Evolutionary conservation across 2,329 filamentous ascomycete species (phyloP).

Genomic region (Hypomyces rosellus): DNA sequence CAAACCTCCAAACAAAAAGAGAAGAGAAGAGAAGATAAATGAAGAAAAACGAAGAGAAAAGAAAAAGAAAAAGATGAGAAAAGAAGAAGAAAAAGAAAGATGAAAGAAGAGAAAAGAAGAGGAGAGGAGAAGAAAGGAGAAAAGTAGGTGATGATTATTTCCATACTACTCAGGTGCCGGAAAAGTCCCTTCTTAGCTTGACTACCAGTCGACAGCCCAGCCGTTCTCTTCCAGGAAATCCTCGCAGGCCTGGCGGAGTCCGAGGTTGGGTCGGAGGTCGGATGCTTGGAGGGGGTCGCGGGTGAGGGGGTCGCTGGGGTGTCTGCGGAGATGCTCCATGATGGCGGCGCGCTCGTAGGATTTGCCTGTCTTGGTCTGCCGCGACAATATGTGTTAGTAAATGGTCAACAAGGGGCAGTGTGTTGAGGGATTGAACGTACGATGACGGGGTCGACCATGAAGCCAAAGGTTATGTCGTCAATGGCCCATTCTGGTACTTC

Average conservation of each 20-base stretch:
- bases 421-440: constrained; percentile 32
- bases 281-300: constrained; percentile 61
- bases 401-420: not conserved
- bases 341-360: constrained; percentile 86
- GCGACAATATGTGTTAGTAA: too few species aligned
- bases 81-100: not conserved
- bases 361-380: constrained; percentile 72
- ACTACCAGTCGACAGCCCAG: constrained; percentile 86
- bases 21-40: not conserved
- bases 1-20: not conserved
- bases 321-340: constrained; percentile 74
- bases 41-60: not conserved
- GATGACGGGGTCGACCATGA: constrained; percentile 66
- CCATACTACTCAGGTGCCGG: too few species aligned
- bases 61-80: too few species aligned
- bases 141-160: too few species aligned
- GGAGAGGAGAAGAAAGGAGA: not conserved
- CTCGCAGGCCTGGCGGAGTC: constrained; percentile 72
- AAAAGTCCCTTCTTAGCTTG: too few species aligned
- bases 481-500: constrained; percentile 70
- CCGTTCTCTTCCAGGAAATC: constrained; percentile 83
- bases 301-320: constrained; percentile 75
- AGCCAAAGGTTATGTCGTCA: constrained; percentile 67
- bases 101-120: not conserved
- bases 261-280: constrained; percentile 77